phyloP scores from a whole-genome alignment of 768 basidiomycete genomes.

The Cantharellus cinnabarinus region DNA sequence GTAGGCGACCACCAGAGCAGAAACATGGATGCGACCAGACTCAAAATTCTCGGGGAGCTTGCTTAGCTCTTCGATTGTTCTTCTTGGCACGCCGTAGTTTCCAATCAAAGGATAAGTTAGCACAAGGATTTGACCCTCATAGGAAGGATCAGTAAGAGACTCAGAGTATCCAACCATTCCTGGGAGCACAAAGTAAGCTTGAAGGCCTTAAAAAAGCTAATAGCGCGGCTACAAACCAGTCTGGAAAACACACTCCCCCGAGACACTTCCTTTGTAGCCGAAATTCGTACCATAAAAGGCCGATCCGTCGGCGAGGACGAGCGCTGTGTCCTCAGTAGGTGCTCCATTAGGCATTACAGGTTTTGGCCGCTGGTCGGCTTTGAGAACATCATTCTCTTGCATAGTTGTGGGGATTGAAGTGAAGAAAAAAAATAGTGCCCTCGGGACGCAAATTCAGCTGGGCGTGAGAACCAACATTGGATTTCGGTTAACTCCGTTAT shows the following conservation, averaged over 20 bases:
- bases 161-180: conserved; percentile 99
- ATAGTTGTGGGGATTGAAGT: not conserved
- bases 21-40: conserved; percentile 82
- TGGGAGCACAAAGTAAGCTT: conserved; percentile 18
- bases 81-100: conserved; percentile 88
- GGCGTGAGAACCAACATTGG: not conserved
- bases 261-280: conserved; percentile 71
- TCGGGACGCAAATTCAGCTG: not conserved
- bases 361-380: no score
- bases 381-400: not conserved
- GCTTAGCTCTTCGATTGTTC: conserved; percentile 27
- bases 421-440: not conserved
- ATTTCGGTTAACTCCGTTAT: not conserved
- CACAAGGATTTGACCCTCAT: conserved; percentile 93
- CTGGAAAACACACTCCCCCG: conserved; percentile 99
- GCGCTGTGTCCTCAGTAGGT: conserved; percentile 33
- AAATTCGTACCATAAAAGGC: conserved; percentile 81
- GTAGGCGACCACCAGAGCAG: conserved; percentile 79
- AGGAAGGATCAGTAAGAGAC: conserved; percentile 94
- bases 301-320: conserved; percentile 81
- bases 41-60: conserved; percentile 65
- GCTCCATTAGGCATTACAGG: not conserved
- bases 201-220: conserved; percentile 2
- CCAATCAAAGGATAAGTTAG: conserved; percentile 93
- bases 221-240: conserved; percentile 48